Base-by-base conservation (phyloP, 192 early-diverging fungal species). In the Umbelopsis isabellina region DNA sequence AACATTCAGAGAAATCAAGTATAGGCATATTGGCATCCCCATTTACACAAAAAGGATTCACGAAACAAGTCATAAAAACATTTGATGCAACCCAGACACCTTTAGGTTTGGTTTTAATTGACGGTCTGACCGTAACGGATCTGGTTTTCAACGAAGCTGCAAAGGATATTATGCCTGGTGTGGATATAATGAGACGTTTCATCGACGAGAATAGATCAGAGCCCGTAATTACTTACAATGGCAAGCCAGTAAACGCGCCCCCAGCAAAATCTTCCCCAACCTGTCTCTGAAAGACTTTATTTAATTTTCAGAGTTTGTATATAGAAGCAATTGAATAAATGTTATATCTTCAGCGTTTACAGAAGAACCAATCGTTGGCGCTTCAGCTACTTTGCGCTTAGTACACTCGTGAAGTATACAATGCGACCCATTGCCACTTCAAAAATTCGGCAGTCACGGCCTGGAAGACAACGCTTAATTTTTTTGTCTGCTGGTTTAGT, bases 91-190 rank as follows among this genome's bases (percentile, higher is more conserved):
- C 53, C 16, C 47, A 55, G 20, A 58, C 69, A 1, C 72, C 72
- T 6, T 49, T 74, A 11, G 72, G 72, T n/a, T n/a, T 74, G 4
- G 72, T 48, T 1, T 65, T 67, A 22, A 58, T 74, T 20, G 46
- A 61, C 15, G 72, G 68, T 20, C 27, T 53, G 5, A 44, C 45
- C n/a, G 33, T 74, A 25, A 74, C 55, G 25, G 68, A 67, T 4
- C 21, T 74, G 4, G 53, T 74, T 22, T 74, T 74, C 25, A 74
- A 74, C 49, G 37, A 49, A 37, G 13, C 25, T 7, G 72, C 72
- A 20, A 47, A 69, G 18, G 55, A 53, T 16, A 41, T 61, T 5
- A 61, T 61, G 27, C 55, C 55, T 4, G 55, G 55, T 18, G 10
- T 61, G 8, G 55, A 61, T 30, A 25, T 61, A 12, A 61, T 18